These are phyloP conservation scores for Yamadazyma songkhlaensis DNA, from an alignment of 1,139 yeast genomes.

Conservation along the genomic window DNA sequence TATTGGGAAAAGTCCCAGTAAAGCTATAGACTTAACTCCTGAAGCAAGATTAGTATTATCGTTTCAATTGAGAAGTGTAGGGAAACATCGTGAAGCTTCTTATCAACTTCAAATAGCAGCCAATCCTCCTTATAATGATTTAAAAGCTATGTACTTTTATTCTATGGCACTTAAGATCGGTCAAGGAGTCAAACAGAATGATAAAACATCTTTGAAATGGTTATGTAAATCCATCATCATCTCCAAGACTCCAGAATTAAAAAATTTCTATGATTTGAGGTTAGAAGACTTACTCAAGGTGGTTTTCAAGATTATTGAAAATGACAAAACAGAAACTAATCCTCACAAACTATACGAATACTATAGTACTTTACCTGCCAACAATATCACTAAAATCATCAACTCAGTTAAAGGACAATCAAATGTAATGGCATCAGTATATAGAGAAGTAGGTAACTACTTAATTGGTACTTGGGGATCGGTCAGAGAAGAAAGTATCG, in stretches of 20 bases:
- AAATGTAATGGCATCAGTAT: slow-evolving; percentile 31
- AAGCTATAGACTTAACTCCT: slow-evolving; percentile 23
- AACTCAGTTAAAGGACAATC: slow-evolving; percentile 25
- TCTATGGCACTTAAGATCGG: slow-evolving; percentile 70
- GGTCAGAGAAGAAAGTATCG: slow-evolving; percentile 54
- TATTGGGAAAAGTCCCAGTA: slow-evolving; percentile 8
- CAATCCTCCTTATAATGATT: slow-evolving; percentile 53
- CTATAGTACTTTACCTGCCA: slow-evolving; percentile 24
- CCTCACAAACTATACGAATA: slow-evolving; percentile 25
- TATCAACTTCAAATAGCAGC: slow-evolving; percentile 67
- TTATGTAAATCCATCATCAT: slow-evolving; percentile 41
- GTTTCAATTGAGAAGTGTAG: slow-evolving; percentile 50
- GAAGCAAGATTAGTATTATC: slow-evolving; percentile 53
- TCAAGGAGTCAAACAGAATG: slow-evolving; percentile 65
- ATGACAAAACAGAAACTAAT: slow-evolving; percentile 25
- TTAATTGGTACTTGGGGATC: slow-evolving; percentile 60
- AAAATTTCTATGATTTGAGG: slow-evolving; percentile 25
- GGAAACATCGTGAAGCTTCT: slow-evolving; percentile 67
- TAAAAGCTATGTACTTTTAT: slow-evolving; percentile 65
- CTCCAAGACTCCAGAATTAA: slow-evolving; percentile 11
- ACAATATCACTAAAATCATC: slow-evolving; percentile 26
- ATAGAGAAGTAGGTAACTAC: slow-evolving; percentile 60
- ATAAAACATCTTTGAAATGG: slow-evolving; percentile 59
- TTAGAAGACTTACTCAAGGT: slow-evolving; percentile 31
- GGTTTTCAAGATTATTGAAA: slow-evolving; percentile 23